A percentile compares a stretch with the other conserved stretches of the same genome.
These are phyloP conservation scores for Stephania yunnanensis DNA, from an alignment of 164 flowering plant genomes.

Conservation along the genomic window DNA sequence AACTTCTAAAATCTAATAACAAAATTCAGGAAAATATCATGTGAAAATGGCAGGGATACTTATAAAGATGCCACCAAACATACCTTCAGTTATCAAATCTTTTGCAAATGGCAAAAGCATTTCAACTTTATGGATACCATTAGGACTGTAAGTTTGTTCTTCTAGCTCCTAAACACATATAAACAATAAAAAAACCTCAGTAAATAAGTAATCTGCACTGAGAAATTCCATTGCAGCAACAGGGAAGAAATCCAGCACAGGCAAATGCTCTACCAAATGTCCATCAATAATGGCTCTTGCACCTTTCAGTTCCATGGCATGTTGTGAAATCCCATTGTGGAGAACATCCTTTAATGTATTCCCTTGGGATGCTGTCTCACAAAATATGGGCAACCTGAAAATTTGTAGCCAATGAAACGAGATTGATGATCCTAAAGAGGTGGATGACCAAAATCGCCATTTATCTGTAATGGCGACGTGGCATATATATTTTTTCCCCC, in stretches of 20 bases:
- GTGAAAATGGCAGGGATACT: not conserved
- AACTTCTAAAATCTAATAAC: slow-evolving; percentile 1
- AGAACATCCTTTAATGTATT: slow-evolving; percentile 46
- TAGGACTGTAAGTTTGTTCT: slow-evolving; percentile 45
- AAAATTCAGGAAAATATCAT: not conserved
- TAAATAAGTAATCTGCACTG: not conserved
- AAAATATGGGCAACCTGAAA: slow-evolving; percentile 57
- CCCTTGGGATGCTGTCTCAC: slow-evolving; percentile 29
- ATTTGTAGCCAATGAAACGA: slow-evolving; percentile 9
- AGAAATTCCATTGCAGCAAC: too few species aligned
- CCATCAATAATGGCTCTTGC: slow-evolving; percentile 74
- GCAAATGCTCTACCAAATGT: slow-evolving; percentile 41
- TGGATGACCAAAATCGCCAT: not conserved
- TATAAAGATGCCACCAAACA: slow-evolving; percentile 13
- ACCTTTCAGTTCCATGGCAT: slow-evolving; percentile 48
- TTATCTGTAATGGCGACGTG: too few species aligned
- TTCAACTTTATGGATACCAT: slow-evolving; percentile 70
- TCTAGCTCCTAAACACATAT: slow-evolving; percentile 36
- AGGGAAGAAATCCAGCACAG: not conserved
- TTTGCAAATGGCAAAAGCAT: slow-evolving; percentile 69
- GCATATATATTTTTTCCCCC: too few species aligned
- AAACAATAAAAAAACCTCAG: slow-evolving; percentile 3
- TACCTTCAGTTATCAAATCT: slow-evolving; percentile 49
- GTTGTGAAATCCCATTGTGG: slow-evolving; percentile 41
- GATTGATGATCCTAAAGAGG: not conserved